Evolutionary conservation across 2,329 filamentous ascomycete genomes (phyloP), one percentile per base, ranked within the genome.

Genomic region (Mycogone perniciosa): DNA sequence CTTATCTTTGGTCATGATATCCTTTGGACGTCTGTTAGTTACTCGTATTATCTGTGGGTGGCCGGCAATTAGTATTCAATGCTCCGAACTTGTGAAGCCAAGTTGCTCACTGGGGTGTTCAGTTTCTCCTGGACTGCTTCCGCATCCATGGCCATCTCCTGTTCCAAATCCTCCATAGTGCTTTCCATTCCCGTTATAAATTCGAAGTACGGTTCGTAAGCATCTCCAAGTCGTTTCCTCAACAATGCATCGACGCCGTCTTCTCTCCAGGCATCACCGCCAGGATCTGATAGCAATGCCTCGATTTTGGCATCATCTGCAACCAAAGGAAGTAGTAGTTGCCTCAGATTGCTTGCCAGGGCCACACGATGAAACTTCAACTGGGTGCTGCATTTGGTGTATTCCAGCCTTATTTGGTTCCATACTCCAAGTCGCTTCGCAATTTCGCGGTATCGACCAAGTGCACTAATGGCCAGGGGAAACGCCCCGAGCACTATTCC

Each of bases 241-340:
- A 61, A 54, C 7, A 54, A 35, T 4, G 42, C 31, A 5, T 47
- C 43, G n/a, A 59, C 31, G 1, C 37, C 26, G 6, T 48, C 8
- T 9, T 59, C 56, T 20, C 55, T 56, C 60, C 59, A 63, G 3
- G 27, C 31, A 5, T 44, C 42, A 1, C 57, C 56, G 2, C 57
- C 57, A 0, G 58, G 60, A 11, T 58, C 40, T 3, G 44, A 27
- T 2, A 60, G 43, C 31, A 63, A 31, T n/a, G 52, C 33, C 10
- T 53, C n/a, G 26, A 62, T 39, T 37, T 47, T 42, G 26, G 39
- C 42, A 8, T 59, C 56, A 20, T 62, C 58, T 5, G 50, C 39
- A 6, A 57, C 49, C 0, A 62, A 33, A 4, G 60, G 60, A 2
- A 62, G 45, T 1, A 64, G 40, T 2, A 64, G 55, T 30, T 50